These are phyloP conservation scores for Nadsonia starkeyi-henricii DNA, from an alignment of 1,139 yeast genomes.

Conservation along the genomic window DNA sequence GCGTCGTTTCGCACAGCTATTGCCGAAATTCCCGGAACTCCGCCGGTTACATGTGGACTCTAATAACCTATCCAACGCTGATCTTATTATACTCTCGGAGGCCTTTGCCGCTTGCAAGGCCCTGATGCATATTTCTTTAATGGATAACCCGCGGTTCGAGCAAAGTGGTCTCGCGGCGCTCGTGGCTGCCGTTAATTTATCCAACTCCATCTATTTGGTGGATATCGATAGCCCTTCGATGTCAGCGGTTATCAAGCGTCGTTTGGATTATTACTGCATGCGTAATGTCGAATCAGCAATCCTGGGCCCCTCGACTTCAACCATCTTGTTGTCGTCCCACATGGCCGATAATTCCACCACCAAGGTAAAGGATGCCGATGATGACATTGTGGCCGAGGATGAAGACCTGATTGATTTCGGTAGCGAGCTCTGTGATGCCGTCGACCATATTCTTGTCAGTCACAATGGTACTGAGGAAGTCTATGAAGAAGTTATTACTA, in stretches of 20 bases:
- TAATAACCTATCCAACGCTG: constrained; percentile 48
- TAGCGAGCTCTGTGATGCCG: constrained; percentile 18
- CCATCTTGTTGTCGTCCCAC: constrained; percentile 1
- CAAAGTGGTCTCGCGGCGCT: constrained; percentile 51
- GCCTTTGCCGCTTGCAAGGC: constrained; percentile 54
- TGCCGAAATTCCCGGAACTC: constrained; percentile 53
- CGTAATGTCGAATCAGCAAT: constrained; percentile 51
- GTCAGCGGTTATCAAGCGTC: constrained; percentile 57
- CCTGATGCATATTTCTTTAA: constrained; percentile 63
- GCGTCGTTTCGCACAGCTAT: constrained; percentile 41
- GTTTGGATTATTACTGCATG: constrained; percentile 71
- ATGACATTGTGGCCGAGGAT: constrained; percentile 26
- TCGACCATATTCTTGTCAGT: constrained; percentile 16
- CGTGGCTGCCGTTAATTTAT: constrained; percentile 55
- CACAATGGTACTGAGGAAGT: constrained; percentile 13
- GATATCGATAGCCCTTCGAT: constrained; percentile 60
- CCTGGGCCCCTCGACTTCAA: constrained; percentile 11
- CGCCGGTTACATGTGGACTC: constrained; percentile 68
- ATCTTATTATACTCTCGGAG: constrained; percentile 53
- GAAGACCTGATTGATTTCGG: constrained; percentile 15
- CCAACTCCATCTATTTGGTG: constrained; percentile 49
- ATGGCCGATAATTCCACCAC: background rate
- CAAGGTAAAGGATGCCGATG: constrained; percentile 20
- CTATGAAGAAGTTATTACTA: constrained; percentile 7
- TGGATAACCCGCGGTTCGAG: constrained; percentile 47